Conservation (phyloP, 345 rosid species). For the Ceriops decandra region DNA sequence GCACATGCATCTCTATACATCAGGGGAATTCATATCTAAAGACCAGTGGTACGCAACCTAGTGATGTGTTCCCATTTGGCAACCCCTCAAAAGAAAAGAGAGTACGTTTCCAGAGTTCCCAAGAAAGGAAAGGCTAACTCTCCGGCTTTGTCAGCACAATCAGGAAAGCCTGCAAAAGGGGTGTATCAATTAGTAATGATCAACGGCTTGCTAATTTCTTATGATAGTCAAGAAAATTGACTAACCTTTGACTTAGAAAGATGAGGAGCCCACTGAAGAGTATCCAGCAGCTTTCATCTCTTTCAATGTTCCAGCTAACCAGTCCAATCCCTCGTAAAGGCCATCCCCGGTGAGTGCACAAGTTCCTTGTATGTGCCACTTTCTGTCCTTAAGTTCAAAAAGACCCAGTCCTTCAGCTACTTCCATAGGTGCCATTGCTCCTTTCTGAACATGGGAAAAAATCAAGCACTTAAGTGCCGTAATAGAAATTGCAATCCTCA, state of each 20-base stretch:
- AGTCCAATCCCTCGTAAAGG: conserved; percentile 94
- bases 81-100: too few relatives aligned
- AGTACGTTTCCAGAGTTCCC: too few relatives aligned
- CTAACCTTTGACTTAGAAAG: conserved; percentile 50
- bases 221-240: conserved; percentile 1
- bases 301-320: conserved; percentile 78
- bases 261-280: conserved; percentile 72
- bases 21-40: too few relatives aligned
- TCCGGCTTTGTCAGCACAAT: conserved; percentile 8
- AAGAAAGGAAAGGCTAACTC: not conserved
- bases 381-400: conserved; percentile 84
- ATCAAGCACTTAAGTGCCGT: too few relatives aligned
- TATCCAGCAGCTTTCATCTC: conserved; percentile 90
- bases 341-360: conserved; percentile 96
- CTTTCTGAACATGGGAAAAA: conserved; percentile 51
- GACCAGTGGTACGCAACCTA: too few relatives aligned
- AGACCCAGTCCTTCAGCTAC: conserved; percentile 92
- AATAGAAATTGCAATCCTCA: not conserved
- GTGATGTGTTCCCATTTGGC: too few relatives aligned
- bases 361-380: conserved; percentile 99
- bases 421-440: conserved; percentile 96
- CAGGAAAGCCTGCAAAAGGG: not conserved
- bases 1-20: too few relatives aligned
- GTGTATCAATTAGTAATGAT: not conserved
- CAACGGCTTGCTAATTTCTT: not conserved